These are phyloP conservation scores for Dendrobium officinale DNA, from an alignment of 106 monocot genomes.

Conservation along the genomic window DNA sequence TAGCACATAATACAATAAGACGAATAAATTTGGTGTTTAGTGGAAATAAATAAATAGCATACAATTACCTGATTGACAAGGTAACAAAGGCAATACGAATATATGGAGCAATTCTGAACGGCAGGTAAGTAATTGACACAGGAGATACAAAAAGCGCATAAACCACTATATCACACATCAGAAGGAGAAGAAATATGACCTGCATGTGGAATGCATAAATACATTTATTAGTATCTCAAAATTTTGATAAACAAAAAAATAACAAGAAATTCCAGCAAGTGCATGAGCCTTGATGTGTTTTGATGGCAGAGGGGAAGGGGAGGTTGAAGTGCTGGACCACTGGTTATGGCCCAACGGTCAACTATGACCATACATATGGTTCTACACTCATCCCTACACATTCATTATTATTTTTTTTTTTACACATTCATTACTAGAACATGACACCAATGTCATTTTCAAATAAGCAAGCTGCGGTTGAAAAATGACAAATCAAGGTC, in stretches of 20 bases:
- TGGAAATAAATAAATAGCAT: neutral
- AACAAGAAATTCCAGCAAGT: neutral
- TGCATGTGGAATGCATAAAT: slow-evolving; percentile 27
- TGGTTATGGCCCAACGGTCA: neutral
- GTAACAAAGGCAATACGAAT: slow-evolving; percentile 71
- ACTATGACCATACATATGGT: neutral
- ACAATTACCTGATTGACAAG: slow-evolving; percentile 65
- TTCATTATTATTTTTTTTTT: too few species aligned
- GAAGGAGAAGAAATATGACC: slow-evolving; percentile 58
- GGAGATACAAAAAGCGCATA: slow-evolving; percentile 44
- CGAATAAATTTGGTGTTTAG: neutral
- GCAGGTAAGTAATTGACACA: slow-evolving; percentile 37
- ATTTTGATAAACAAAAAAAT: neutral
- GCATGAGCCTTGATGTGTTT: neutral
- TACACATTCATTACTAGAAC: too few species aligned
- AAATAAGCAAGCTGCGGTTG: neutral
- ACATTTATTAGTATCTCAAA: neutral
- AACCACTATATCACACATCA: slow-evolving; percentile 68
- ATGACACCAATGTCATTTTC: neutral
- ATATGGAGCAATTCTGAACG: slow-evolving; percentile 81
- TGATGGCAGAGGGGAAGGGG: neutral
- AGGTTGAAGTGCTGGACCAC: neutral
- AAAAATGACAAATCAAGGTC: neutral
- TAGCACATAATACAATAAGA: neutral
- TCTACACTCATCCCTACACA: too few species aligned